Evolutionary conservation across 2,329 filamentous ascomycete genomes (phyloP).

Genomic region (Acarospora socialis): DNA sequence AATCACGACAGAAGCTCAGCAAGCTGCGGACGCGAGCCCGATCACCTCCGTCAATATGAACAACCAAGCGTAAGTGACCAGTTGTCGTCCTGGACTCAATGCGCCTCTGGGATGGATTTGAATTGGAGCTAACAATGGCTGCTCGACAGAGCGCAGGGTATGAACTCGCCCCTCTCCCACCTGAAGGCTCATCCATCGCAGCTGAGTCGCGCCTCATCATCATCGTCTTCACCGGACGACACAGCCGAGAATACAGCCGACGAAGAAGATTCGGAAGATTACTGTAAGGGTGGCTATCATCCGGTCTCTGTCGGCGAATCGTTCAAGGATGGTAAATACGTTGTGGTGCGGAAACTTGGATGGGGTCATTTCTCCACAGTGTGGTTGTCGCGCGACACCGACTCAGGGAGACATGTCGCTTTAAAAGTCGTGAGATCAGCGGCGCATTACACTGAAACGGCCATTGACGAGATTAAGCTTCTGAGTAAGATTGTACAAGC

Average conservation of each 20-base stretch:
- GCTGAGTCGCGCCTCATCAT: constrained; percentile 20
- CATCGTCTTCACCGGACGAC: constrained; percentile 67
- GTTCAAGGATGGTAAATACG: constrained; percentile 96
- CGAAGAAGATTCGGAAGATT: constrained; percentile 97
- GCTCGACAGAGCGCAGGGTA: constrained; percentile 15
- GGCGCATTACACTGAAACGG: constrained; percentile 96
- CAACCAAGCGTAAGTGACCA: constrained; percentile 27
- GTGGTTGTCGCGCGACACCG: constrained; percentile 71
- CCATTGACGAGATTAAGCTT: constrained; percentile 96
- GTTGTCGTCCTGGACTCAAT: too few species aligned
- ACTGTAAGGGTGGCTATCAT: constrained; percentile 98
- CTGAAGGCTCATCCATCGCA: constrained; percentile 10
- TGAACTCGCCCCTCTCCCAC: constrained; percentile 16
- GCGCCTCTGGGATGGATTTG: constrained; percentile 3
- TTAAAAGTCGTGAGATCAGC: constrained; percentile 96
- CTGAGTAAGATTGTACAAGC: constrained; percentile 93
- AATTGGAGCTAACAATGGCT: constrained; percentile 15
- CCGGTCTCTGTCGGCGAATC: constrained; percentile 88
- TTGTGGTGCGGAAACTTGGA: constrained; percentile 86
- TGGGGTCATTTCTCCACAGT: constrained; percentile 99
- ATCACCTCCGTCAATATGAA: constrained; percentile 29
- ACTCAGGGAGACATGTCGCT: constrained; percentile 82
- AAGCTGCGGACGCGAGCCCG: constrained; percentile 28
- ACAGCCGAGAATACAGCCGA: constrained; percentile 83
- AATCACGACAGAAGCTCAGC: constrained; percentile 46